phyloP scores from a whole-genome alignment of 768 basidiomycete genomes.

The Boletus barrowsii region DNA sequence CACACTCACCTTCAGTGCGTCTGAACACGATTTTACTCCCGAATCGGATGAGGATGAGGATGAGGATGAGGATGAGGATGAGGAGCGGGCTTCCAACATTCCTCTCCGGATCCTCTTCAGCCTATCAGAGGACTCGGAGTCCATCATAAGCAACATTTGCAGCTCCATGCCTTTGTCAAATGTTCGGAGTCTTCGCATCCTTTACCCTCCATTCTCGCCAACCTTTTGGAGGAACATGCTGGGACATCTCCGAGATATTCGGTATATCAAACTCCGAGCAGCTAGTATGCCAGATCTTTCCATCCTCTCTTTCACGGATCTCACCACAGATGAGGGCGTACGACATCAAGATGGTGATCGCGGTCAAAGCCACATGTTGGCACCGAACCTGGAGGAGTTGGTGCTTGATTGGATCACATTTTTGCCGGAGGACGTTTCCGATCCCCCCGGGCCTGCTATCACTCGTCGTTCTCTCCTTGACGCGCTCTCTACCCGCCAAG shows the following conservation, averaged over 20 bases:
- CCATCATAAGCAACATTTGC: neutral
- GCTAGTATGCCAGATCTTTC: neutral
- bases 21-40: neutral
- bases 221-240: constrained; percentile 4
- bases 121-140: too few relatives aligned
- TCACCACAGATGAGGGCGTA: too few relatives aligned
- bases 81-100: neutral
- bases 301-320: neutral
- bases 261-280: neutral
- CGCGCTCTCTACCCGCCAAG: too few relatives aligned
- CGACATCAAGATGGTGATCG: too few relatives aligned
- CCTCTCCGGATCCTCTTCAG: neutral
- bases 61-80: too few relatives aligned
- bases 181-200: neutral
- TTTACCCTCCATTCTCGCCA: neutral
- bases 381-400: too few relatives aligned
- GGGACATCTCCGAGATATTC: neutral
- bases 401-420: too few relatives aligned
- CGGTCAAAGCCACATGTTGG: too few relatives aligned
- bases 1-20: neutral
- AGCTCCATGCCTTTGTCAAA: neutral
- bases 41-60: too few relatives aligned
- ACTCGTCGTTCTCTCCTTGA: too few relatives aligned
- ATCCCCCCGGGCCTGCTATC: too few relatives aligned
- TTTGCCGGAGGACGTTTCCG: too few relatives aligned